Base-by-base conservation (phyloP, 1,284 basidiomycete genomes). In the Ceratobasidium sp. region DNA sequence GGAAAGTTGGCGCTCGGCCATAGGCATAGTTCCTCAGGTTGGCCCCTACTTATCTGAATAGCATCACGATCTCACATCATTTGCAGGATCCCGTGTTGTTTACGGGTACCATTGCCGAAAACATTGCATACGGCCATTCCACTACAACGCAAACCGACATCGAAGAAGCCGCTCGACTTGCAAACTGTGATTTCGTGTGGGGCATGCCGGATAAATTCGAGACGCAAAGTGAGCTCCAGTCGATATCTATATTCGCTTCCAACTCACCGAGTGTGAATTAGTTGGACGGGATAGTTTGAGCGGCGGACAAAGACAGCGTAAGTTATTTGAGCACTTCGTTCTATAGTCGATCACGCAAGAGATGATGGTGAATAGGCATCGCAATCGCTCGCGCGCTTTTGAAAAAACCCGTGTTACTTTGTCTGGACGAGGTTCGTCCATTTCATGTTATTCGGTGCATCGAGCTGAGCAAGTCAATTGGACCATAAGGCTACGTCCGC, bases 151-250 rank as follows among this genome's bases (percentile, higher is more conserved):
- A 92, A 35, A 90, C 91, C 78, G 89, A 98, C 76, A 94, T 99
- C 47, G 94, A 97, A 83, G 86, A 90, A 28, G 97, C 96, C 0
- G 97, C 97, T 0, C 86, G 91, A 13, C 89, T 94, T 78, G 97
- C 97, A 3, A 98, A 99, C 81, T 99, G 97, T 83, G 95, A 97
- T 81, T 99, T 98, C 82, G 92, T 99, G 54, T 94, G 94, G 90
- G 90, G 91, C 2, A 90, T 99, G 86, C 96, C 97, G 13, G 87
- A 94, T 75, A 95, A 92, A 0, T 92, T 94, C 78, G 91, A 94
- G 79, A 94, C 94, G 0, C 85, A 89, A 78, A 91, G 90, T 91
- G 78, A 78, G 88, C 82, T 1, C 53, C 33, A 28, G 15, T n/a
- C n/a, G n/a, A n/a, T n/a, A n/a, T n/a, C n/a, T n/a, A n/a, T n/a